Conservation (phyloP, 306 rosid genomes). For the Fragaria iinumae region DNA sequence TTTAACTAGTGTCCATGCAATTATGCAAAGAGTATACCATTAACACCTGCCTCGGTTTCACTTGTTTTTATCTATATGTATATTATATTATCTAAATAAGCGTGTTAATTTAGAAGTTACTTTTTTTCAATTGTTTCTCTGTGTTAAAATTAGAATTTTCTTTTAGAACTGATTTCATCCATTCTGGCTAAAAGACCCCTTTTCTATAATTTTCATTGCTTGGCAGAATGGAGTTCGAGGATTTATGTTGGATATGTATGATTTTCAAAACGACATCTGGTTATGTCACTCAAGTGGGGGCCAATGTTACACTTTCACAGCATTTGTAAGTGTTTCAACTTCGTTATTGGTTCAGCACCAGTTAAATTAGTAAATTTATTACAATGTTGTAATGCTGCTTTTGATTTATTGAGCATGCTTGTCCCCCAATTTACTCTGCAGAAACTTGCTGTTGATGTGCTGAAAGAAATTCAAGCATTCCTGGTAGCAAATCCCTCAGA, state of each 20-base stretch:
- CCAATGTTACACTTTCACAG: slow-evolving; percentile 60
- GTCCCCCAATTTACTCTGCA: slow-evolving; percentile 27
- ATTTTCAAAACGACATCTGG: slow-evolving; percentile 71
- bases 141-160: not conserved
- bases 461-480: slow-evolving; percentile 58
- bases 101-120: not conserved
- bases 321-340: slow-evolving; percentile 70
- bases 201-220: not conserved
- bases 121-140: not conserved
- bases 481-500: slow-evolving; percentile 69
- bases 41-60: not conserved
- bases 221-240: slow-evolving; percentile 86
- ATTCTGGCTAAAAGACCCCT: not conserved
- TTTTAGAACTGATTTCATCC: not conserved
- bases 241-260: slow-evolving; percentile 91
- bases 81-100: not conserved
- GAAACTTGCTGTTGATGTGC: slow-evolving; percentile 75
- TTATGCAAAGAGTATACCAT: not conserved
- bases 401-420: slow-evolving; percentile 10
- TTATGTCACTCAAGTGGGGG: slow-evolving; percentile 74
- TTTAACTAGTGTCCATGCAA: not conserved
- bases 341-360: not conserved
- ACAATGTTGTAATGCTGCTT: not conserved
- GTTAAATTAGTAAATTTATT: not conserved
- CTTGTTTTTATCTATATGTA: slow-evolving; percentile 1